Evolutionary conservation across 1,284 basidiomycete species (phyloP).

Genomic region (Lentinula novae-zelandiae): DNA sequence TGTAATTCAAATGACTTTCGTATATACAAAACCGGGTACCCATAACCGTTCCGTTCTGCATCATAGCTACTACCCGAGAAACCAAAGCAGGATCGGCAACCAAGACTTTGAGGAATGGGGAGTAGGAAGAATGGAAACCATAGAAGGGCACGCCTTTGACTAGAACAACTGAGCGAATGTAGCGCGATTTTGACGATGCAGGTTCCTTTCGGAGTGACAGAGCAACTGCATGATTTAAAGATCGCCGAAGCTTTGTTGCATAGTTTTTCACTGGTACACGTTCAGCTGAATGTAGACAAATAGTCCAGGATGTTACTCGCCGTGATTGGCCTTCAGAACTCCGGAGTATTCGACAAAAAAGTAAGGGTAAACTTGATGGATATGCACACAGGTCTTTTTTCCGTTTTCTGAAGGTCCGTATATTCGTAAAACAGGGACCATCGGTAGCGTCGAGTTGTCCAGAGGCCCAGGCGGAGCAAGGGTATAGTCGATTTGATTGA

Average conservation of each 20-base stretch:
- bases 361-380: constrained; percentile 88
- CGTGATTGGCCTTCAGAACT: constrained; percentile 41
- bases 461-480: constrained; percentile 54
- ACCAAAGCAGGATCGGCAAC: constrained; percentile 70
- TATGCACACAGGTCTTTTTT: constrained; percentile 80
- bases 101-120: constrained; percentile 88
- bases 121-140: constrained; percentile 86
- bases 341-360: constrained; percentile 71
- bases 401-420: constrained; percentile 83
- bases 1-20: constrained; percentile 88
- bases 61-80: constrained; percentile 67
- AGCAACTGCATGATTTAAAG: constrained; percentile 77
- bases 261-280: constrained; percentile 58
- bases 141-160: constrained; percentile 97
- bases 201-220: constrained; percentile 68
- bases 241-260: constrained; percentile 60
- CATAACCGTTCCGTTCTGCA: constrained; percentile 82
- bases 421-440: constrained; percentile 80
- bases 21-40: constrained; percentile 74
- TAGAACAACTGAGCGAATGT: constrained; percentile 71
- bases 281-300: constrained; percentile 6
- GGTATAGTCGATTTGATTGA: constrained; percentile 67
- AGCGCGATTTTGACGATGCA: constrained; percentile 49
- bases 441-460: constrained; percentile 58
- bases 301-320: constrained; percentile 22